A percentile compares a stretch with the other conserved stretches of the same genome.
These are phyloP conservation scores for Clonostachys chloroleuca DNA, from an alignment of 2,329 filamentous ascomycete genomes.

Conservation along the genomic window DNA sequence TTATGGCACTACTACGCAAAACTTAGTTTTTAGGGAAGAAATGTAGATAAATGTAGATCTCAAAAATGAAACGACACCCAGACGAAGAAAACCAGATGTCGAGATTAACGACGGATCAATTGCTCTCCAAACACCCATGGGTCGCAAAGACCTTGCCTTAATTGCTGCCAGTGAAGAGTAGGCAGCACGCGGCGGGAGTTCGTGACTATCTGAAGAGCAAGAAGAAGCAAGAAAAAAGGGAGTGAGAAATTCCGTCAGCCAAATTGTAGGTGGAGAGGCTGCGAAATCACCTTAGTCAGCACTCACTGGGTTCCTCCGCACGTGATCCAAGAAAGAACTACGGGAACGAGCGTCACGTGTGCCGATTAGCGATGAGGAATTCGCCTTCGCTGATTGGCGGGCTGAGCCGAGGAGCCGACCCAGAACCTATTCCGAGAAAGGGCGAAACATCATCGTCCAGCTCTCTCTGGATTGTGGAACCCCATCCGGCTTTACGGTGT, in stretches of 20 bases:
- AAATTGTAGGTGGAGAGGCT: slow-evolving; percentile 4
- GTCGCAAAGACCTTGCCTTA: slow-evolving; percentile 26
- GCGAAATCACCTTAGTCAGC: slow-evolving; percentile 1
- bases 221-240: slow-evolving; percentile 21
- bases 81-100: slow-evolving; percentile 40
- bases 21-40: slow-evolving; percentile 5
- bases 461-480: not conserved
- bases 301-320: slow-evolving; percentile 5
- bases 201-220: slow-evolving; percentile 45
- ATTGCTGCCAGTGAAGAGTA: not conserved
- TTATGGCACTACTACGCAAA: not conserved
- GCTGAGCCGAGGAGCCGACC: slow-evolving; percentile 38
- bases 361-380: slow-evolving; percentile 28
- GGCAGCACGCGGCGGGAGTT: slow-evolving; percentile 28
- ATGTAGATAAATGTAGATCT: slow-evolving; percentile 59
- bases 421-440: slow-evolving; percentile 7
- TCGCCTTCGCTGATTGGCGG: slow-evolving; percentile 28
- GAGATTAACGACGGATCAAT: slow-evolving; percentile 55
- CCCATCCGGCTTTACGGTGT: not conserved
- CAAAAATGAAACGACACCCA: slow-evolving; percentile 51
- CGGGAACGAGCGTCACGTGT: slow-evolving; percentile 6
- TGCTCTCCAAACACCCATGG: slow-evolving; percentile 35
- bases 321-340: slow-evolving; percentile 7
- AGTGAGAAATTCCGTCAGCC: slow-evolving; percentile 3
- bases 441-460: slow-evolving; percentile 9